Evolutionary conservation across 768 basidiomycete species (phyloP), one percentile per base, ranked within the genome.

Genomic region (Mycena kentingensis): DNA sequence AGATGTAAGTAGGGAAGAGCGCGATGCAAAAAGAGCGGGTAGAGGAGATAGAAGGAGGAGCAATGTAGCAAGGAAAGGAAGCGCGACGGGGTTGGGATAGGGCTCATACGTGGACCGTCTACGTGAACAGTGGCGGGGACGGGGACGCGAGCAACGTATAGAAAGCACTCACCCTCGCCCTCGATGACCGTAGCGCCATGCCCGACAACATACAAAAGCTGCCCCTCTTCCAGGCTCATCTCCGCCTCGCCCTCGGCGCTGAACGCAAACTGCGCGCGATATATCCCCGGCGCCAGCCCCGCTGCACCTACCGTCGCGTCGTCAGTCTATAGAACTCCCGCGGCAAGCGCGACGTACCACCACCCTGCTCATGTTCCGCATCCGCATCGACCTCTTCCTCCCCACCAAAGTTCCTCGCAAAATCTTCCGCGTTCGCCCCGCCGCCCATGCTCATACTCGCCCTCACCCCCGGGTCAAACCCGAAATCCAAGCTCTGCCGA

Each of bases 201-300:
- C 10, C 88, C 88, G 3, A 90, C 67, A 24, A 91, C 88, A 2
- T 75, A 73, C 13, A 93, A 84, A 41, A 88, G 58, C 70, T 93
- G 88, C 39, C 85, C 91, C 67, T 90, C 88, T 57, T 77, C 81
- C 49, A 93, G 69, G 37, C 74, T 75, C 88, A 93, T 90, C 80
- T 94, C 92, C 28, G 88, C 87, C 37, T 39, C 37, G 37, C 37
- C 37, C 19, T 39, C 37, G 8, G 37, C 37, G 37, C 37, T 19
- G 21, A 39, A 39, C 4, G 82, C 76, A 57, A 87, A 93, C 65
- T 90, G 8, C 4, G 90, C 89, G 15, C 85, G 81, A 62, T 93
- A 93, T 1, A 87, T 52, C 0, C 91, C 91, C 0, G 90, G 87
- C 19, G 74, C 69, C 2, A 90, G 75, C 35, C 22, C 59, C 62